Percentiles rank a stretch among this genome's conserved stretches.
These are phyloP conservation scores for Hanseniaspora pseudoguilliermondii DNA, from an alignment of 805 yeast genomes.

Conservation along the genomic window DNA sequence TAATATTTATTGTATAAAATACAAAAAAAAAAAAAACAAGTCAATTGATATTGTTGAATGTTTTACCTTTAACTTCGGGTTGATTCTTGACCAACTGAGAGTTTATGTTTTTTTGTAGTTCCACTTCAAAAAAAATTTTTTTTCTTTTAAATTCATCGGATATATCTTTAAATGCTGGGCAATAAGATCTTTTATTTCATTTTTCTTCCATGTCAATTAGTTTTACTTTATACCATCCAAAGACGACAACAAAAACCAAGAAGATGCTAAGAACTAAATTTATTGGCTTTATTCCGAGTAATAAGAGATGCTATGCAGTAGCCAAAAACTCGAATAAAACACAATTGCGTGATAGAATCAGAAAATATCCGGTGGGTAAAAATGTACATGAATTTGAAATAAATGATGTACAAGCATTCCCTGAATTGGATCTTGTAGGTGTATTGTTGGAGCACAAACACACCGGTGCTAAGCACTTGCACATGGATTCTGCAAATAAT, in stretches of 20 bases:
- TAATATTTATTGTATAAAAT: too few species aligned
- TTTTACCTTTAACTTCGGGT: too few species aligned
- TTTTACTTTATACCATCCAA: not conserved
- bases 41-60: too few species aligned
- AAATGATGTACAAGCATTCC: slow-evolving; percentile 51
- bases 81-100: too few species aligned
- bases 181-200: too few species aligned
- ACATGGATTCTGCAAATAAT: slow-evolving; percentile 67
- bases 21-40: too few species aligned
- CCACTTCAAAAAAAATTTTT: not conserved
- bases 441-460: slow-evolving; percentile 52
- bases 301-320: not conserved
- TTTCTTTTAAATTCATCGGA: too few species aligned
- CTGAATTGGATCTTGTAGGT: slow-evolving; percentile 72
- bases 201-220: not conserved
- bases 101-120: too few species aligned
- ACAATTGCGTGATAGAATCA: slow-evolving; percentile 27
- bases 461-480: slow-evolving; percentile 73
- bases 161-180: too few species aligned
- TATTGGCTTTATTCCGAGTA: not conserved
- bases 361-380: slow-evolving; percentile 53
- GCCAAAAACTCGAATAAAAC: slow-evolving; percentile 4
- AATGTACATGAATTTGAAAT: slow-evolving; percentile 56
- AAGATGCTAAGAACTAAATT: not conserved
- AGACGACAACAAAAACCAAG: not conserved